phyloP scores from a whole-genome alignment of 2,329 filamentous ascomycete genomes.

The Cladophialophora yegresii region DNA sequence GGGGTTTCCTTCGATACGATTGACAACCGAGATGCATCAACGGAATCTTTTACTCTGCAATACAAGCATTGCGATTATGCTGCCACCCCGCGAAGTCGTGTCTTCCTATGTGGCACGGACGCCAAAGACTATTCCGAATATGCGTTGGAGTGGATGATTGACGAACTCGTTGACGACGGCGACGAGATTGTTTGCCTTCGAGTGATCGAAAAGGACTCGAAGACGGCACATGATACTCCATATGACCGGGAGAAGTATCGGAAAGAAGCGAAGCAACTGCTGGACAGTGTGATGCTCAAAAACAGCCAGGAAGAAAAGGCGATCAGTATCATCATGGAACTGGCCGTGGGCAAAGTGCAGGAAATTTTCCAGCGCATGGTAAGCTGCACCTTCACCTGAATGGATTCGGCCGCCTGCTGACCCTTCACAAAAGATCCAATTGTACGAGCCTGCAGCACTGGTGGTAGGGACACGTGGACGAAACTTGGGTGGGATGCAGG shows the following conservation, averaged over 20 bases:
- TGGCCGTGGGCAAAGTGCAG: constrained; percentile 85
- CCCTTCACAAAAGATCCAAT: constrained; percentile 66
- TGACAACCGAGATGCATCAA: constrained; percentile 64
- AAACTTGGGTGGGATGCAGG: constrained; percentile 81
- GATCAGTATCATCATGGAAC: constrained; percentile 81
- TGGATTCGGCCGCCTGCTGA: constrained; percentile 25
- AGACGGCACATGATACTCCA: constrained; percentile 62
- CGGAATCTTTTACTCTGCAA: constrained; percentile 78
- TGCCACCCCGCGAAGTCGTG: constrained; percentile 75
- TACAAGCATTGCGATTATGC: constrained; percentile 85
- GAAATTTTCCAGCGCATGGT: constrained; percentile 89
- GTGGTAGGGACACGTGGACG: constrained; percentile 86
- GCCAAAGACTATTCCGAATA: constrained; percentile 91
- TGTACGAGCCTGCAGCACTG: constrained; percentile 88
- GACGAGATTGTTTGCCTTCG: constrained; percentile 90
- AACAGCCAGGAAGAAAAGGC: constrained; percentile 76
- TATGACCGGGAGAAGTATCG: constrained; percentile 71
- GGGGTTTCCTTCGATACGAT: constrained; percentile 77
- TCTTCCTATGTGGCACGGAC: constrained; percentile 87
- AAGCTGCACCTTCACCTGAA: constrained; percentile 28
- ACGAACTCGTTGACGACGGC: constrained; percentile 88
- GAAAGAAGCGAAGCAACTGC: constrained; percentile 71
- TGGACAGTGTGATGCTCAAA: constrained; percentile 75
- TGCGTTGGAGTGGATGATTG: constrained; percentile 86
- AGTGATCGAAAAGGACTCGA: constrained; percentile 80